phyloP scores from a whole-genome alignment of 83 land plant genomes.

The Larix sibirica region DNA sequence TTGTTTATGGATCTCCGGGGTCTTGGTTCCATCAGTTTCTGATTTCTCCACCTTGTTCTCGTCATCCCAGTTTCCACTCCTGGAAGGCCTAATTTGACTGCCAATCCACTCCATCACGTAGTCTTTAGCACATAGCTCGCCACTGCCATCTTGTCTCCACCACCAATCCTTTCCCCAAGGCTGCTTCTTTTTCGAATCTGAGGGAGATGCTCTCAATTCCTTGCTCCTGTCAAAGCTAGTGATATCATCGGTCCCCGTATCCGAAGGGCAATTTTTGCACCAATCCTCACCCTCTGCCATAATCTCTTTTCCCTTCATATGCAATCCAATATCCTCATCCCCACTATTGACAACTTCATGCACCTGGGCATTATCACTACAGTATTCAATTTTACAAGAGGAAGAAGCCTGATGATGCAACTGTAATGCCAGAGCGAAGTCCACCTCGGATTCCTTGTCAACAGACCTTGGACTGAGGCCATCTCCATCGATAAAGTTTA shows the following conservation, averaged over 20 bases:
- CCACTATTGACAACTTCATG: conserved; percentile 17
- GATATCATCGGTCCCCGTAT: conserved; percentile 33
- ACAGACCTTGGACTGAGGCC: conserved; percentile 12
- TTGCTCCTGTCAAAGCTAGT: conserved; percentile 34
- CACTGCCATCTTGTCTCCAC: conserved; percentile 93
- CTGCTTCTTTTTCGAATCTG: conserved; percentile 15
- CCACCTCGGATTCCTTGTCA: conserved; percentile 25
- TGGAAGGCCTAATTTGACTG: conserved; percentile 47
- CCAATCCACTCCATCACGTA: conserved; percentile 78
- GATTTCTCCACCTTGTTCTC: conserved; percentile 17
- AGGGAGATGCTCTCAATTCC: conserved; percentile 25
- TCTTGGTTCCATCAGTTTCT: conserved; percentile 16
- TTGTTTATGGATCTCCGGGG: conserved; percentile 9
- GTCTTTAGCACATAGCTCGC: conserved; percentile 74
- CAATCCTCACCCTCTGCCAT: conserved; percentile 20
- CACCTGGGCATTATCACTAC: neutral
- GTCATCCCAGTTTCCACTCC: conserved; percentile 60
- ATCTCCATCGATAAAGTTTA: neutral
- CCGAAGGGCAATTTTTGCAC: conserved; percentile 11
- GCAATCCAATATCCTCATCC: conserved; percentile 14
- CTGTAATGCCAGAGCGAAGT: conserved; percentile 23
- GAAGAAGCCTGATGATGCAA: conserved; percentile 13
- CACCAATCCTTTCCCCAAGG: conserved; percentile 91
- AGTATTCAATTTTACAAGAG: conserved; percentile 4
- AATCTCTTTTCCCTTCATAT: conserved; percentile 50